Evolutionary conservation across 768 basidiomycete genomes (phyloP), one percentile per base, ranked within the genome.

Genomic region (Auriscalpium orientale): DNA sequence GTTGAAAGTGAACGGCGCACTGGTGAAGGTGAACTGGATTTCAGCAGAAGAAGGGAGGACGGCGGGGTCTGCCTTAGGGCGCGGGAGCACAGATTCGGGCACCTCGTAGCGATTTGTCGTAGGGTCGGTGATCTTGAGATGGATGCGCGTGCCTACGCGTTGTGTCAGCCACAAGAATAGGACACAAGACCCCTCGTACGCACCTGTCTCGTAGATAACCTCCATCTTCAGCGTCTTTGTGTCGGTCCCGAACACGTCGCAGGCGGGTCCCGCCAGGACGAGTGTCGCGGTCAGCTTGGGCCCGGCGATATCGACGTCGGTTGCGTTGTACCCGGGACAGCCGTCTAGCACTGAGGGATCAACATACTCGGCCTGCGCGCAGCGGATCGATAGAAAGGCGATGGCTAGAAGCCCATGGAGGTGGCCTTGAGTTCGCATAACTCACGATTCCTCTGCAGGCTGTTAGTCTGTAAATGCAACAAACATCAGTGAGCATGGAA

Each of bases 171-270:
- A 18, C 15, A 15, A 40, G 2, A 38, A 1, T 47, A 43, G 33
- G 21, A 35, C 44, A 38, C 43, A 21, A 22, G 28, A 8, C 40
- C 6, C 43, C 6, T 44, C 43, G 12, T 8, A 55, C 56, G 37
- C 43, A 81, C 83, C 66, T 2, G 82, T 82, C 64, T 87, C 82
- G 56, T 85, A 85, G 0, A 72, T 76, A 35, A 86, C 83, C 28
- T 68, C 66, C 51, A 87, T 66, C 13, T 68, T 68, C 36, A 88
- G 69, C 37, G 68, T 66, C 44, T 72, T 49, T 40, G 80, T 72
- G 63, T 86, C 85, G 5, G 66, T 56, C 2, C 85, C 85, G 67
- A 79, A 87, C 18, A 84, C 78, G 58, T 79, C 77, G 69, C 84
- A 85, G 4, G 77, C 71, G 54, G 66, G 62, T 5, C 77, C 79